Conservation (phyloP, 2,329 filamentous ascomycete species). For the Aureobasidium sp. region DNA sequence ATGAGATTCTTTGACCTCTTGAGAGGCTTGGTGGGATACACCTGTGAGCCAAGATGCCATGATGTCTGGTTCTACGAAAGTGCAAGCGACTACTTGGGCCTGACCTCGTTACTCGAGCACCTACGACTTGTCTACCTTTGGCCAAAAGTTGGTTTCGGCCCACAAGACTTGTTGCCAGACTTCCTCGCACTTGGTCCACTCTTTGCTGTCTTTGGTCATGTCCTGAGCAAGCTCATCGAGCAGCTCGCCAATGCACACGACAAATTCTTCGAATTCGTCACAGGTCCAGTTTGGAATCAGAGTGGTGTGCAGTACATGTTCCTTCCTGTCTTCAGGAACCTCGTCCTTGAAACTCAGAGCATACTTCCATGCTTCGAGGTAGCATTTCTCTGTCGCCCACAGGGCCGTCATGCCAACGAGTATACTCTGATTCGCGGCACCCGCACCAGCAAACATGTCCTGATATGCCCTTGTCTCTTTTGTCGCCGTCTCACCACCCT, state of each 20-base stretch:
- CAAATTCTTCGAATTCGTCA: constrained; percentile 42
- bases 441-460: constrained; percentile 52
- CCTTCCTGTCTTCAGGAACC: constrained; percentile 20
- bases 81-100: too few species aligned
- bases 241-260: constrained; percentile 38
- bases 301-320: constrained; percentile 42
- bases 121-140: constrained; percentile 28
- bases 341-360: constrained; percentile 30
- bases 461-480: constrained; percentile 40
- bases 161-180: constrained; percentile 43
- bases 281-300: constrained; percentile 47
- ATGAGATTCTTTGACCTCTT: too few species aligned
- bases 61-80: too few species aligned
- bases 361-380: constrained; percentile 42
- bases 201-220: constrained; percentile 35
- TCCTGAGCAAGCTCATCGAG: constrained; percentile 41
- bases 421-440: constrained; percentile 44
- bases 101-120: too few species aligned
- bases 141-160: constrained; percentile 44
- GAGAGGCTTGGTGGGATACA: too few species aligned
- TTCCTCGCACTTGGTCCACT: constrained; percentile 44
- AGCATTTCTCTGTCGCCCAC: constrained; percentile 64
- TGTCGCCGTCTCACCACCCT: constrained; percentile 18
- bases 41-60: too few species aligned
- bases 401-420: constrained; percentile 64